Base-by-base conservation (phyloP, 2,329 filamentous ascomycete genomes). In the Diaporthe australafricana region DNA sequence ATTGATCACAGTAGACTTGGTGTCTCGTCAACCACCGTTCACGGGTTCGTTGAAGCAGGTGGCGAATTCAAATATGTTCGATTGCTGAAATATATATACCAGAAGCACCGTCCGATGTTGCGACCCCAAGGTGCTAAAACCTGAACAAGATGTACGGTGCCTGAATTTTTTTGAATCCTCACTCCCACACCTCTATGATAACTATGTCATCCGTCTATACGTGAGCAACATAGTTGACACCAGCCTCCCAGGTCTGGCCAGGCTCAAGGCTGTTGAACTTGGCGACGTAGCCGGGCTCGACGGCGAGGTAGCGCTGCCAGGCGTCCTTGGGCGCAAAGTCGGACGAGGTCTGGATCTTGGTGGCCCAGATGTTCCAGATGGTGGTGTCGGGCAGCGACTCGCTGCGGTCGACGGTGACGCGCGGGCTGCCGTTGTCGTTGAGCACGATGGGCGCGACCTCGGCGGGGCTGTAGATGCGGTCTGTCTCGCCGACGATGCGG, bases 281-380 rank as follows among this genome's bases (percentile, higher is more conserved):
- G 30, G 48, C 55, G 11, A 70, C 55, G 14, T 48, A 63, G 0
- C 68, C 68, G 5, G 68, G 68, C 47, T 70, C 68, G 56, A 70
- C 62, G 27, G 68, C 68, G 2, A 70, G 45, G 35, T 70, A 70
- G 25, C 45, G 30, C 55, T 70, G 68, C 68, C 68, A 70, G 5
- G 68, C 68, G 25, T 62, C 53, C 56, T 70, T 70, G 22, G 68
- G 68, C 11, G 55, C 68, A 11, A 70, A 63, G 35, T 70, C 68
- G 16, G 47, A 35, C 1, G 45, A 35, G 25, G 7, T 40, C 8
- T 30, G 45, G 55, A 70, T 70, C 55, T 70, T 70, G 22, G 42
- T 53, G 20, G 68, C 45, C 68, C 68, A 70, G 25, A 27, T 63
- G 68, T 70, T 70, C 68, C 68, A 70, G 9, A 70, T 17, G n/a